Conservation (phyloP, 495 filamentous ascomycete species). For the Hypoxylon trugodes region DNA sequence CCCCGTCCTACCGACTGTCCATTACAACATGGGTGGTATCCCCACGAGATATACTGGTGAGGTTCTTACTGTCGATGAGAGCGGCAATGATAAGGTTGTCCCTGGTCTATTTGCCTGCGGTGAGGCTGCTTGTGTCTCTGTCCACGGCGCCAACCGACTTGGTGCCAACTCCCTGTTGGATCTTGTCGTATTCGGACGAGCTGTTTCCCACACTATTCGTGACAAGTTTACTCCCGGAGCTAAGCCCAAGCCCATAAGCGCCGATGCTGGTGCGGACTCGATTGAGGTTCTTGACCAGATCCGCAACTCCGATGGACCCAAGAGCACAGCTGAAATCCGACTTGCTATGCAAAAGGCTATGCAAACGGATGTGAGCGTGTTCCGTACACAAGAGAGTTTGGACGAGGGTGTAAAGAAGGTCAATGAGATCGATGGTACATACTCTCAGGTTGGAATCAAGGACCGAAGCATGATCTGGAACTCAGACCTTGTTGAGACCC, state of each 20-base stretch:
- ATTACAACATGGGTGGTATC: conserved; percentile 99
- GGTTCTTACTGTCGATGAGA: conserved; percentile 83
- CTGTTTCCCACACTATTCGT: conserved; percentile 93
- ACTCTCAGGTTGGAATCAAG: conserved; percentile 85
- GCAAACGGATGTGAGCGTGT: conserved; percentile 96
- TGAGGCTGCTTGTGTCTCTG: conserved; percentile 96
- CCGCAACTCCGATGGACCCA: conserved; percentile 83
- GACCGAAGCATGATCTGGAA: conserved; percentile 99
- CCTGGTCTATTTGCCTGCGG: conserved; percentile 95
- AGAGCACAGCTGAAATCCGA: conserved; percentile 85
- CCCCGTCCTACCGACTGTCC: conserved; percentile 94
- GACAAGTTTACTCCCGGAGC: conserved; percentile 85
- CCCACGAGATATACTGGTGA: conserved; percentile 97
- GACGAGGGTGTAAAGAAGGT: conserved; percentile 88
- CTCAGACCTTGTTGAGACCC: conserved; percentile 92
- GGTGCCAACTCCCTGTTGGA: conserved; percentile 98
- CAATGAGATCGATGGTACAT: conserved; percentile 79
- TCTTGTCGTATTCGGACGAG: conserved; percentile 95
- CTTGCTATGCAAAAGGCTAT: conserved; percentile 96
- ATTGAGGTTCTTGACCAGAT: conserved; percentile 87
- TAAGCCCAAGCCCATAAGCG: conserved; percentile 75
- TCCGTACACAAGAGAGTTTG: conserved; percentile 89
- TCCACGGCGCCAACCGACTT: conserved; percentile 96
- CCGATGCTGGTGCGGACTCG: conserved; percentile 85
- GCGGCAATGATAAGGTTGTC: conserved; percentile 90